These are phyloP conservation scores for Microcyclosporella mali DNA, from an alignment of 2,329 filamentous ascomycete species.

Conservation along the genomic window DNA sequence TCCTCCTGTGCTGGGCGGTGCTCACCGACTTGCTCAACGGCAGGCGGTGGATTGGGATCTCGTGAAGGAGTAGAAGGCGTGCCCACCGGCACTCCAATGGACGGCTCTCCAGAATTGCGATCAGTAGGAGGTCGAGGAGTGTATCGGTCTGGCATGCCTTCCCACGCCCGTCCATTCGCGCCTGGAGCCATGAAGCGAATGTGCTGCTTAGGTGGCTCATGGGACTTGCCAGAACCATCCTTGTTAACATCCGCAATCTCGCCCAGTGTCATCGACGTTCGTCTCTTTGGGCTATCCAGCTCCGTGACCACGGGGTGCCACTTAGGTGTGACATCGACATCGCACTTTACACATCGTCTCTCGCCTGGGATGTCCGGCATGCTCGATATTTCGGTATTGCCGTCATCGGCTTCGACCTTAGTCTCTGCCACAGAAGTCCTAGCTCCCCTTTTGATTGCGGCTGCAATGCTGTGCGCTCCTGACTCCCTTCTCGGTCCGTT, in stretches of 20 bases:
- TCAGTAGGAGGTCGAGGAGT: constrained; percentile 8
- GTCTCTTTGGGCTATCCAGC: neutral
- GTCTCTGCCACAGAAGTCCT: constrained; percentile 26
- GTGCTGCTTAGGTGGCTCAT: constrained; percentile 9
- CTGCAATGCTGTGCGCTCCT: constrained; percentile 28
- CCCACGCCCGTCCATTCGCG: constrained; percentile 24
- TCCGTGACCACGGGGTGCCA: constrained; percentile 34
- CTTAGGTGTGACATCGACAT: constrained; percentile 64
- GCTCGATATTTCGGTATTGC: constrained; percentile 20
- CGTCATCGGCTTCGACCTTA: constrained; percentile 26
- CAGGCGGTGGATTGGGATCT: constrained; percentile 5
- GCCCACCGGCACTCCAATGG: neutral
- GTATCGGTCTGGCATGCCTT: constrained; percentile 26
- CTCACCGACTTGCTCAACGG: constrained; percentile 13
- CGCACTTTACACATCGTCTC: constrained; percentile 40
- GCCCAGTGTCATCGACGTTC: constrained; percentile 21
- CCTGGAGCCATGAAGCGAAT: constrained; percentile 27
- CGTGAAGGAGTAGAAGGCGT: constrained; percentile 5
- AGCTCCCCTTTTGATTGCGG: constrained; percentile 29
- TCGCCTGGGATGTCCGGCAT: constrained; percentile 27
- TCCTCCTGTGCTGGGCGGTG: constrained; percentile 8
- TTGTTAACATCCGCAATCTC: constrained; percentile 21
- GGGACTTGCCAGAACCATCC: constrained; percentile 2
- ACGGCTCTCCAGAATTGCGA: constrained; percentile 5
- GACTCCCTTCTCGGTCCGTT: constrained; percentile 37